phyloP scores from a whole-genome alignment of 371 early-diverging fungal genomes.

The Apophysomyces trapeziformis region DNA sequence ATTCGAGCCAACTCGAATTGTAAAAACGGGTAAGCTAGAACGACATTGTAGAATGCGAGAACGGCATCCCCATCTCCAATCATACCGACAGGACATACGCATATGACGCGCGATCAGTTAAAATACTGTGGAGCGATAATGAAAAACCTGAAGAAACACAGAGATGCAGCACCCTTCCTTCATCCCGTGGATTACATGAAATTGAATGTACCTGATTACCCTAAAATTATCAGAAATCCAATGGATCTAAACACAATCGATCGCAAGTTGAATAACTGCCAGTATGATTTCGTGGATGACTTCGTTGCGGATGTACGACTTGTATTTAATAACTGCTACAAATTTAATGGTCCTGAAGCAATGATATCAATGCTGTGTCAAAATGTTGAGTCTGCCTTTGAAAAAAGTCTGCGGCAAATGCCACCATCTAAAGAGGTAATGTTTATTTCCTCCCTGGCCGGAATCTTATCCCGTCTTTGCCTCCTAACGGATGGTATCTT shows the following conservation, averaged over 20 bases:
- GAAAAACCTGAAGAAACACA: constrained; percentile 72
- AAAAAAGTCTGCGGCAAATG: constrained; percentile 69
- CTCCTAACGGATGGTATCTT: too few species aligned
- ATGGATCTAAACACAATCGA: constrained; percentile 98
- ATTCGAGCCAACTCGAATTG: background rate
- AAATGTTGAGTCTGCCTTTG: constrained; percentile 74
- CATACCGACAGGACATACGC: constrained; percentile 25
- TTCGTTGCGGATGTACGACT: constrained; percentile 76
- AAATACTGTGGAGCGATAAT: constrained; percentile 77
- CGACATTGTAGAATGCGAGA: background rate
- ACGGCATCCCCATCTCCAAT: constrained; percentile 25
- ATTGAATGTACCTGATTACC: constrained; percentile 93
- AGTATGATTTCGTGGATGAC: constrained; percentile 66
- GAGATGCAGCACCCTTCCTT: constrained; percentile 79
- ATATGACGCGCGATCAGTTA: constrained; percentile 76
- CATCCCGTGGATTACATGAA: constrained; percentile 92
- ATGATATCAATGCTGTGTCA: constrained; percentile 74
- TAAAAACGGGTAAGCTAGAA: background rate
- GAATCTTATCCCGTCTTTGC: background rate
- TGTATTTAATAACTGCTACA: constrained; percentile 85
- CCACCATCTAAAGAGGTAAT: constrained; percentile 50
- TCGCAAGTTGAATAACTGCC: constrained; percentile 74
- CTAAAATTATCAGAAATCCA: constrained; percentile 86
- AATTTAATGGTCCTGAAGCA: constrained; percentile 85
- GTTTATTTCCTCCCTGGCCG: background rate